Base-by-base conservation (phyloP, 768 basidiomycete species). In the Pleurotus pulmonarius region DNA sequence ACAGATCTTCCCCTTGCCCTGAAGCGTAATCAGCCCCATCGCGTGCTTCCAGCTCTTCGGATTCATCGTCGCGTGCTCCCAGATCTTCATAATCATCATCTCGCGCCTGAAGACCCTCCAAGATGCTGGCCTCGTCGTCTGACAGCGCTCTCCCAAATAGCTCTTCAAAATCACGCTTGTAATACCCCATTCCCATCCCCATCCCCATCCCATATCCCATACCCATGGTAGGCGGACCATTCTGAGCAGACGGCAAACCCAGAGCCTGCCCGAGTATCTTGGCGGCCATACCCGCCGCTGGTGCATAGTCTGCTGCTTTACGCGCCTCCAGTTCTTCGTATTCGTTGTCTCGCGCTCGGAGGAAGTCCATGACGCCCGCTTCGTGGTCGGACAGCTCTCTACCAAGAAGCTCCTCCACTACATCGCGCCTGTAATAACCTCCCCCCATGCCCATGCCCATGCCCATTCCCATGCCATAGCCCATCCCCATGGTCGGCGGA, bases 291-390 rank as follows among this genome's bases (percentile, higher is more conserved):
- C 39, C 39, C 2, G 38, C 38, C 12, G 51, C 51, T 26, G 51
- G 51, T 11, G 51, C 51, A 8, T 53, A 53, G n/a, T 53, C 51
- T 5, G 39, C 51, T 11, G 51, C 51, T 41, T 52, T 53, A 12
- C 51, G 51, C 15, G 51, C 51, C 2, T 38, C 18, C n/a, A 53
- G 38, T 39, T n/a, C 38, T 25, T 49, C 26, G 39, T 40, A 25
- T 24, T 53, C 51, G 15, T 53, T 39, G n/a, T 24, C 51, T 9
- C 51, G 34, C 1, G 22, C 39, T 20, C 24, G 51, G 15, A 53
- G 51, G 41, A 22, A 11, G 11, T 41, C 39, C 16, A 37, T 11
- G 5, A 37, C 39, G 16, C 15, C 15, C 5, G 11, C 48, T n/a
- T 29, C 51, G 20, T 53, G 37, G n/a, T 40, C 37, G 41, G 18